These are phyloP conservation scores for Nothomitra cinnamomea DNA, from an alignment of 2,329 filamentous ascomycete species.

Conservation along the genomic window DNA sequence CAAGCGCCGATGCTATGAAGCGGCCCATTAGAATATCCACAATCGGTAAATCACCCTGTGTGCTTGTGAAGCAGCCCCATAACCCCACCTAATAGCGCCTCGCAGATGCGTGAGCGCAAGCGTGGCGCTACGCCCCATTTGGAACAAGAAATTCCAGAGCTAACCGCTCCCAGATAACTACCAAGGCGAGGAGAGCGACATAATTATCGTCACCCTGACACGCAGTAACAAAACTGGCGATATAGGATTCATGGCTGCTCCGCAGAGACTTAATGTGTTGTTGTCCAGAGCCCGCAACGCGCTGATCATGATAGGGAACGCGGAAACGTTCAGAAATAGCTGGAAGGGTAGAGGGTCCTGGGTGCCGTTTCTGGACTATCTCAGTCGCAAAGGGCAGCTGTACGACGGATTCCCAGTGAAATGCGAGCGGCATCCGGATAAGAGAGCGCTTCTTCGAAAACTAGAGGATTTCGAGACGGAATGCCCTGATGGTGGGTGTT, in stretches of 20 bases:
- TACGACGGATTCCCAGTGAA: constrained; percentile 42
- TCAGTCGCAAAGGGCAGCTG: constrained; percentile 35
- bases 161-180: constrained; percentile 51
- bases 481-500: constrained; percentile 56
- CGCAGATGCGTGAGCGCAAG: too few relatives aligned
- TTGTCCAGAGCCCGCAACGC: constrained; percentile 57
- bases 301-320: constrained; percentile 74
- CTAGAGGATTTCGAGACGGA: constrained; percentile 41
- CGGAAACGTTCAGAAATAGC: constrained; percentile 44
- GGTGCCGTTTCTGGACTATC: constrained; percentile 36
- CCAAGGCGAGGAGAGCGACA: constrained; percentile 79
- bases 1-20: constrained; percentile 34
- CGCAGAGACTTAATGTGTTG: constrained; percentile 44
- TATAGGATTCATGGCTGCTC: constrained; percentile 59
- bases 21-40: constrained; percentile 44
- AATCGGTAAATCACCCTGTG: constrained; percentile 46
- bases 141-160: constrained; percentile 37
- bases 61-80: constrained; percentile 84
- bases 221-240: constrained; percentile 41
- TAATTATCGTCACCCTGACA: constrained; percentile 66
- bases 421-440: constrained; percentile 42
- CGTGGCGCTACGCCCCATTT: too few relatives aligned
- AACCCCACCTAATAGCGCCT: too few relatives aligned
- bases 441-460: constrained; percentile 26
- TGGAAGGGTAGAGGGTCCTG: constrained; percentile 41